Conservation (phyloP, 139 green algal genomes). For the Chlamydomonas eustigma region DNA sequence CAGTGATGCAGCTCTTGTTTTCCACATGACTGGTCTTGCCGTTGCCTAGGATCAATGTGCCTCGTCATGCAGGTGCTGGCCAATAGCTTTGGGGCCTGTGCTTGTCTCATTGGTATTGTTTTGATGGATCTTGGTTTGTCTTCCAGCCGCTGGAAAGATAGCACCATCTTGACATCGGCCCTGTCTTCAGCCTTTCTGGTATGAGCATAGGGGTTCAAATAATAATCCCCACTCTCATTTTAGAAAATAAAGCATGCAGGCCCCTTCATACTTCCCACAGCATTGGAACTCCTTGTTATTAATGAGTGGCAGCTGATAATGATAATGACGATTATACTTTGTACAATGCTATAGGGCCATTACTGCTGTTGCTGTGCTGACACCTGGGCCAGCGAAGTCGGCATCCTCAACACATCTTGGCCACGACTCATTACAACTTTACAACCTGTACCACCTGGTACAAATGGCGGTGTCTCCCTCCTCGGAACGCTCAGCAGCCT, state of each 20-base stretch:
- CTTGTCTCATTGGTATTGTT: not conserved
- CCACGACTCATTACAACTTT: conserved; percentile 16
- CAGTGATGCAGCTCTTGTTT: no score
- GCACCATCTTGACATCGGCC: not conserved
- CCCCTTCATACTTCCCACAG: no score
- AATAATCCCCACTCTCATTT: no score
- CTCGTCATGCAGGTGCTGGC: conserved; percentile 13
- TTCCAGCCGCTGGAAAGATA: not conserved
- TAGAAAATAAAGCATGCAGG: no score
- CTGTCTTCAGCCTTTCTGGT: conserved; percentile 17
- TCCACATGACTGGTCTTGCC: not conserved
- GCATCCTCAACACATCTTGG: not conserved
- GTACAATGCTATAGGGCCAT: conserved; percentile 15
- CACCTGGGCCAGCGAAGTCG: conserved; percentile 18
- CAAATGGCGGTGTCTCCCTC: not conserved
- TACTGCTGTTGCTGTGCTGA: conserved; percentile 14
- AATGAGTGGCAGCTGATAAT: no score
- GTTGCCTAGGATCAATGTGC: not conserved
- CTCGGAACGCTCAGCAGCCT: not conserved
- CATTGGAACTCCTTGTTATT: no score
- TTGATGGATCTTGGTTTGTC: not conserved
- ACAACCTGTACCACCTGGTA: not conserved
- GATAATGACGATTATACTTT: no score
- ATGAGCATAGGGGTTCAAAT: no score
- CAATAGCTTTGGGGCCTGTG: conserved; percentile 16